These are phyloP conservation scores for Cyclocybe cylindracea DNA, from an alignment of 768 basidiomycete genomes.

Conservation along the genomic window DNA sequence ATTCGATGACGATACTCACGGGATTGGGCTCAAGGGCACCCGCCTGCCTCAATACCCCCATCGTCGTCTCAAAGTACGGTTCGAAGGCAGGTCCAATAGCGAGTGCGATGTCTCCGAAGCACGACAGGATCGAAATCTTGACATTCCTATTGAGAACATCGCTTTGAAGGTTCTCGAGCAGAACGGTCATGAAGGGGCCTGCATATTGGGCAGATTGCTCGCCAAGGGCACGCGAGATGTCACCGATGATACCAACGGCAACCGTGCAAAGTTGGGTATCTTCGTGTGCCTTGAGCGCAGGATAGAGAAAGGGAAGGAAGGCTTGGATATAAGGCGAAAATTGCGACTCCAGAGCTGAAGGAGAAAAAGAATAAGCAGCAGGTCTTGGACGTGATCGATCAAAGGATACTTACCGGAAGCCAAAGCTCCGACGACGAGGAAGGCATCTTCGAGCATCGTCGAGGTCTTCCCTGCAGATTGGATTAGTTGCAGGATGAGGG, in stretches of 20 bases:
- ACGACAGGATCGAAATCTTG: constrained; percentile 94
- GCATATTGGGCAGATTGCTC: constrained; percentile 84
- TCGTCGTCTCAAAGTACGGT: constrained; percentile 87
- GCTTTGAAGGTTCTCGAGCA: constrained; percentile 89
- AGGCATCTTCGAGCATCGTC: constrained; percentile 94
- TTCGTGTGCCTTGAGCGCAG: constrained; percentile 89
- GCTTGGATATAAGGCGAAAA: constrained; percentile 85
- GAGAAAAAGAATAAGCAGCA: neutral
- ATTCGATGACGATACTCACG: constrained; percentile 42
- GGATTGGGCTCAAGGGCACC: constrained; percentile 86
- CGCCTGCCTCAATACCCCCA: constrained; percentile 90
- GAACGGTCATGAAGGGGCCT: constrained; percentile 85
- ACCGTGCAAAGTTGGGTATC: constrained; percentile 96
- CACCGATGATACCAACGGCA: constrained; percentile 93
- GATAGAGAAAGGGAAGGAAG: constrained; percentile 84
- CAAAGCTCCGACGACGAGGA: constrained; percentile 89
- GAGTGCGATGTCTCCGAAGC: constrained; percentile 95
- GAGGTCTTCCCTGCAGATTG: constrained; percentile 89
- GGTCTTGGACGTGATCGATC: neutral
- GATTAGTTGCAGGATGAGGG: constrained; percentile 81
- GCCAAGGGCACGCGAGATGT: constrained; percentile 93
- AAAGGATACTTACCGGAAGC: constrained; percentile 55
- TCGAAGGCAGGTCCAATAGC: constrained; percentile 87
- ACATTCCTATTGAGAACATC: constrained; percentile 90
- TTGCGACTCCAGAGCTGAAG: constrained; percentile 66